Conservation (phyloP, 495 filamentous ascomycete species). For the Pyrenopolyporus hunteri region DNA sequence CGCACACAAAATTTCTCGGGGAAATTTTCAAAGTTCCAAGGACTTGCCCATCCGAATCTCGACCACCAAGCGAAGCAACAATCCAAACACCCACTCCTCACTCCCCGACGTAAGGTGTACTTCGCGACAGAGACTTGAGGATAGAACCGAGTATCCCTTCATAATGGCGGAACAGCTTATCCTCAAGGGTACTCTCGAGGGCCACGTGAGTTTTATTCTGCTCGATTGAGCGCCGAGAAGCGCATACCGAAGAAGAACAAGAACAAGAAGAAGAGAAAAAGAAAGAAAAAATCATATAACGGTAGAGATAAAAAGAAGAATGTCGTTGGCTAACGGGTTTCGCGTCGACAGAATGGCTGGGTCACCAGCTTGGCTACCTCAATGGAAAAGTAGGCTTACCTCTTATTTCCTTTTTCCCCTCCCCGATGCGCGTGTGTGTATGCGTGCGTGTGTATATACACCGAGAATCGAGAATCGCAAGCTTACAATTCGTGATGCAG, state of each 20-base stretch:
- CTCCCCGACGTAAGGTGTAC: conserved; percentile 30
- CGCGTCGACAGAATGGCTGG: conserved; percentile 62
- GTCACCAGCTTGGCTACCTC: conserved; percentile 93
- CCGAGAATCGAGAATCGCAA: conserved; percentile 27
- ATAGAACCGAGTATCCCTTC: conserved; percentile 41
- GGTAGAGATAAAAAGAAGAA: neutral
- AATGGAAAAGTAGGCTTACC: conserved; percentile 86
- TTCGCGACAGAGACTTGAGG: conserved; percentile 38
- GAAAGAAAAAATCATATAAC: conserved; percentile 31
- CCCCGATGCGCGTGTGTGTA: too few relatives aligned
- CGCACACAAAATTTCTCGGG: conserved; percentile 36
- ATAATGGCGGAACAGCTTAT: conserved; percentile 93
- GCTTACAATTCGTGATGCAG: conserved; percentile 54
- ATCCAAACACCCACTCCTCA: conserved; percentile 21
- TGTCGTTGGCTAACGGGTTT: neutral
- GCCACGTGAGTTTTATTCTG: conserved; percentile 74
- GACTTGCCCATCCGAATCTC: conserved; percentile 4
- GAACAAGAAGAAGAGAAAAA: too few relatives aligned
- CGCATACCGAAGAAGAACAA: too few relatives aligned
- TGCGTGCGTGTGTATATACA: too few relatives aligned
- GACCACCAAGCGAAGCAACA: conserved; percentile 30
- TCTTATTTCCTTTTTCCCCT: neutral
- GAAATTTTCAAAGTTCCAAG: conserved; percentile 27
- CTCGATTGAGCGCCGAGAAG: too few relatives aligned
- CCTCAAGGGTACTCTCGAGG: conserved; percentile 96